phyloP scores from a whole-genome alignment of 2,329 filamentous ascomycete species.

The Ophiostoma montium region DNA sequence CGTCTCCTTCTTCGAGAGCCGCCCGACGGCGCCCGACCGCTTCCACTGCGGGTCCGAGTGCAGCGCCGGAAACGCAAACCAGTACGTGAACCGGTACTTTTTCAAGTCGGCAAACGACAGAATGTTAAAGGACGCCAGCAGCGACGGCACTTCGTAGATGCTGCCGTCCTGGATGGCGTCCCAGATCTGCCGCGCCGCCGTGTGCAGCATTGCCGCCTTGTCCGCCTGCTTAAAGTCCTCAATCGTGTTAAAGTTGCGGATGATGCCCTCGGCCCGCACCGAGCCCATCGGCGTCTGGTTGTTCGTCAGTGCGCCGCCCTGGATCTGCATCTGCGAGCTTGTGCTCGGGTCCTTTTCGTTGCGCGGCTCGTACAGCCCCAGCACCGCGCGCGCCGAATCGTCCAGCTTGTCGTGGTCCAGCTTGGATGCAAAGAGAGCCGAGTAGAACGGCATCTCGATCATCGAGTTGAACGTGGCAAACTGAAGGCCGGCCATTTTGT shows the following conservation, averaged over 20 bases:
- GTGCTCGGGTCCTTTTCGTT: conserved; percentile 54
- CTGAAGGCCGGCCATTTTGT: conserved; percentile 37
- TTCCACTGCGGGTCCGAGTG: conserved; percentile 82
- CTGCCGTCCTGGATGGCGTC: conserved; percentile 93
- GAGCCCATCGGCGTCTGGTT: conserved; percentile 36
- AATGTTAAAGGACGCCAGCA: conserved; percentile 77
- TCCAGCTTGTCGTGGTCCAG: conserved; percentile 96
- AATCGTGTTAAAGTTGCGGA: conserved; percentile 91
- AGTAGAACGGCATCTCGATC: conserved; percentile 91
- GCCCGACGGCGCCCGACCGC: conserved; percentile 37
- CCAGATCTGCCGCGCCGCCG: conserved; percentile 72
- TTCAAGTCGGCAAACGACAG: conserved; percentile 93
- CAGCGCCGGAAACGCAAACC: conserved; percentile 90
- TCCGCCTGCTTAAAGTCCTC: conserved; percentile 83
- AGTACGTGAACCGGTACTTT: conserved; percentile 96
- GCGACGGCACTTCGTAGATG: conserved; percentile 86
- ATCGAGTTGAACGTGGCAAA: conserved; percentile 88
- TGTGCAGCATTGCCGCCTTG: conserved; percentile 62
- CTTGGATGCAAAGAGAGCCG: conserved; percentile 80
- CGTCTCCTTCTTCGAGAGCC: conserved; percentile 55
- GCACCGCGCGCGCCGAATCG: conserved; percentile 73
- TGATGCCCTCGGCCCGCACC: conserved; percentile 79
- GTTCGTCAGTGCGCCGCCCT: conserved; percentile 50
- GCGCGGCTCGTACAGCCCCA: conserved; percentile 81
- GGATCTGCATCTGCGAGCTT: conserved; percentile 80